Base-by-base conservation (phyloP, 495 filamentous ascomycete genomes). In the Penicillium paxilli region DNA sequence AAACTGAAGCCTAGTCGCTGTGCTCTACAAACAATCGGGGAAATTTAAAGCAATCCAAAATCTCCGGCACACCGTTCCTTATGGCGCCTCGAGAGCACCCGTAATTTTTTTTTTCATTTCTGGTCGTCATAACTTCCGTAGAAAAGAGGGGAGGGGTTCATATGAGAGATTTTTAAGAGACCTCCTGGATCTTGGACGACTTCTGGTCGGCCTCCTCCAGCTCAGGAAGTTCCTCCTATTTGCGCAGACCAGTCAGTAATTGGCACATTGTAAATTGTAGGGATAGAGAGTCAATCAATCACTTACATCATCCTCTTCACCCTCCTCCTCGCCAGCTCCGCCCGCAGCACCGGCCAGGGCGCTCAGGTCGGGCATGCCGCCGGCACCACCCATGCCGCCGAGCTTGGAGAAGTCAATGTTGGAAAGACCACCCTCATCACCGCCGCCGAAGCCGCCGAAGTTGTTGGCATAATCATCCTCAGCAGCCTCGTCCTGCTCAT, bases 401-500 rank as follows among this genome's bases (percentile, higher is more conserved):
- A 96, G 88, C 80, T 96, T 96, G 64, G 89, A 94, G 86, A 96
- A 96, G 72, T 96, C 81, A 65, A 84, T 80, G 62, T 82, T 82
- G 57, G 76, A 72, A 47, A 85, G 73, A 23, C 79, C 84, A 53
- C 87, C 91, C 47, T 91, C 87, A 23, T 73, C 78, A 24, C 75
- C 76, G 26, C 73, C 72, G 47, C 70, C 87, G 64, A 89, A 81
- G 56, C 86, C 84, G 55, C 81, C 87, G 69, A 93, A 85, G 70
- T 81, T 79, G 68, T 76, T 78, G 62, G 81, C 81, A 58, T 81
- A 82, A 67, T 96, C 91, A 26, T 96, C 91, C 32, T 96, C 93
- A 20, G 80, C 74, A 16, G 77, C 86, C 64, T 87, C 91, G 64
- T 97, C 89, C 77, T 98, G 94, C 82, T 98, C 94, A 71, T 98